phyloP scores from a whole-genome alignment of 75 land plant genomes.

The Chamaecyparis obtusa region DNA sequence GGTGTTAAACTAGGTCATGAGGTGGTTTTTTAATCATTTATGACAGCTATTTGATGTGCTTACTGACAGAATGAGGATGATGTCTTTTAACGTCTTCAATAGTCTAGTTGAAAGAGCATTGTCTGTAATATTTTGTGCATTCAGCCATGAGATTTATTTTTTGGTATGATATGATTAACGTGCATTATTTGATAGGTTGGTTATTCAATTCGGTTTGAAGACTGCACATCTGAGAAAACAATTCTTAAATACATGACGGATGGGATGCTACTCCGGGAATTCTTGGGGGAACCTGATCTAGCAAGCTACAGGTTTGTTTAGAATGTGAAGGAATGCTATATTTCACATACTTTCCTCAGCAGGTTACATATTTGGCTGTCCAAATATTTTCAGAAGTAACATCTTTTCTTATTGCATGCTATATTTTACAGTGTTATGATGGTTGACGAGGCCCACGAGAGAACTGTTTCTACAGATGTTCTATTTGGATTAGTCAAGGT shows the following conservation, averaged over 20 bases:
- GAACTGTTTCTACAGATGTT: conserved; percentile 89
- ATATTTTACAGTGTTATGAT: conserved; percentile 74
- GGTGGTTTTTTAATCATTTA: conserved; percentile 29
- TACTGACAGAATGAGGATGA: background rate
- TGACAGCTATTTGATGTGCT: background rate
- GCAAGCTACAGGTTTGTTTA: conserved; percentile 79
- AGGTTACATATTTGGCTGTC: conserved; percentile 15
- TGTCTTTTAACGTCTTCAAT: background rate
- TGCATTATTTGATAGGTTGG: conserved; percentile 53
- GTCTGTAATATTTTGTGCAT: background rate
- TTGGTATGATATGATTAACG: background rate
- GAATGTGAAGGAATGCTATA: conserved; percentile 1
- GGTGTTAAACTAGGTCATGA: conserved; percentile 98
- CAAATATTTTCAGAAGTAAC: background rate
- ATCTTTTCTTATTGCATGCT: background rate
- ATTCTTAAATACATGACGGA: conserved; percentile 97
- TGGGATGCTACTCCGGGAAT: conserved; percentile 94
- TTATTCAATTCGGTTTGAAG: conserved; percentile 97
- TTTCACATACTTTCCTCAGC: background rate
- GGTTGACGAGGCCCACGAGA: conserved; percentile 98
- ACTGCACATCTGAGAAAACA: conserved; percentile 93
- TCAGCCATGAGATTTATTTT: background rate
- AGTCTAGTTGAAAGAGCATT: background rate
- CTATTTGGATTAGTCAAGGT: conserved; percentile 89
- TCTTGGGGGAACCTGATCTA: conserved; percentile 92